These are phyloP conservation scores for Simplicillium aogashimaense DNA, from an alignment of 2,329 filamentous ascomycete species.

Conservation along the genomic window DNA sequence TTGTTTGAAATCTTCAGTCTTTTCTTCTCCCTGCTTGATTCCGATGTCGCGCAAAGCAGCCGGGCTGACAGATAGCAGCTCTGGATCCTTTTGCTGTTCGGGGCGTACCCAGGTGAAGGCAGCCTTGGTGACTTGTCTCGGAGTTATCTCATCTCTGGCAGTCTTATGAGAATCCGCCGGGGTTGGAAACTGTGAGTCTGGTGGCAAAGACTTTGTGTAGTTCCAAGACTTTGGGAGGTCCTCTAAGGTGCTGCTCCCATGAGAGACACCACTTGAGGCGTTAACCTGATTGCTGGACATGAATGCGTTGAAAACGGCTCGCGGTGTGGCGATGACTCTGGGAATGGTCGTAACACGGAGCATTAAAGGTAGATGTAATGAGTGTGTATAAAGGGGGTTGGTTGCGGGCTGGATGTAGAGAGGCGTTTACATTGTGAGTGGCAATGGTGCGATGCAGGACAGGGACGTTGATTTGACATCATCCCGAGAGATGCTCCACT, in stretches of 20 bases:
- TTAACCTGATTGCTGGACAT: neutral
- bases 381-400: no score
- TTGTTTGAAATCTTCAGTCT: constrained; percentile 64
- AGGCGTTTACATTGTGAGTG: neutral
- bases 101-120: constrained; percentile 88
- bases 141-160: constrained; percentile 64
- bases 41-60: constrained; percentile 75
- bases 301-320: constrained; percentile 3
- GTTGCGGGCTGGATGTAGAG: no score
- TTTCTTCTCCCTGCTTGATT: constrained; percentile 56
- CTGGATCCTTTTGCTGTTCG: constrained; percentile 58
- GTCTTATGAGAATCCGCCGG: constrained; percentile 74
- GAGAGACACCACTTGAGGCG: constrained; percentile 3
- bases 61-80: constrained; percentile 72
- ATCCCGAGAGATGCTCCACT: no score
- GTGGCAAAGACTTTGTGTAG: constrained; percentile 57
- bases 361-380: constrained; percentile 2
- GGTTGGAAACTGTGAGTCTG: constrained; percentile 71
- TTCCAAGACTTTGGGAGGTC: constrained; percentile 56
- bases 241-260: constrained; percentile 30
- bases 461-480: neutral
- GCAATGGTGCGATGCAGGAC: neutral
- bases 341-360: constrained; percentile 3
- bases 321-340: constrained; percentile 3
- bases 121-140: constrained; percentile 75